Conservation (phyloP, 768 basidiomycete genomes). For the Crepidotus variabilis region DNA sequence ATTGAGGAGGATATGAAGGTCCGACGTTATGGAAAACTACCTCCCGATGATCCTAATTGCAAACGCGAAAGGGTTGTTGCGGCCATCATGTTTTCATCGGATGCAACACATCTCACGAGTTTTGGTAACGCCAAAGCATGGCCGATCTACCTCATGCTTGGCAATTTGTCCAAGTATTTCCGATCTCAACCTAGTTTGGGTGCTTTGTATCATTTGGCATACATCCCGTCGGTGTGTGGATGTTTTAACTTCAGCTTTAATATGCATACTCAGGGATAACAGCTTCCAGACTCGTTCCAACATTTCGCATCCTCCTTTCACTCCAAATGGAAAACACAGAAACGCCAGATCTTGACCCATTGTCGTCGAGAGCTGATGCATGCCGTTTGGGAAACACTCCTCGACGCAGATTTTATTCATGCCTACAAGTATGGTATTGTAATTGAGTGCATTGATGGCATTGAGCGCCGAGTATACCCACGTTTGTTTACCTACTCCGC, state of each 20-base stretch:
- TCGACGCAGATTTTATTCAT: conserved; percentile 16
- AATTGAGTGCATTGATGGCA: conserved; percentile 26
- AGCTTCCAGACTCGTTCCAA: conserved; percentile 18
- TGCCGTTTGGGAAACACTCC: conserved; percentile 10
- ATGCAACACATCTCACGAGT: conserved; percentile 18
- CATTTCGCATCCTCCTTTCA: conserved; percentile 8
- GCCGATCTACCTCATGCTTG: conserved; percentile 38
- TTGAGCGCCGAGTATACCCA: conserved; percentile 27
- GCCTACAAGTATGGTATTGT: conserved; percentile 30
- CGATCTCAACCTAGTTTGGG: conserved; percentile 21
- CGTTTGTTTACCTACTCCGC: conserved; percentile 31
- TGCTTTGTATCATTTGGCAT: conserved; percentile 37
- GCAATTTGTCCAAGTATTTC: conserved; percentile 38
- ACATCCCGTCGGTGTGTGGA: conserved; percentile 33
- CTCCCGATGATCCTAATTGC: conserved; percentile 22
- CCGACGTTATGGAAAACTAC: too few species aligned
- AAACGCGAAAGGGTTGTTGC: conserved; percentile 22
- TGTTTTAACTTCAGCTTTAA: too few species aligned
- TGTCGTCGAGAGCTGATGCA: conserved; percentile 19
- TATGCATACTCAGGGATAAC: too few species aligned
- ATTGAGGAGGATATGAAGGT: too few species aligned
- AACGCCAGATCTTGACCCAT: conserved; percentile 14
- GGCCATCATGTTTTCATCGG: conserved; percentile 23
- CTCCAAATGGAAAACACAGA: conserved; percentile 5
- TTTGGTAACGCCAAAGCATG: conserved; percentile 31